Base-by-base conservation (phyloP, 164 flowering plant species). In the Pachysandra terminalis region DNA sequence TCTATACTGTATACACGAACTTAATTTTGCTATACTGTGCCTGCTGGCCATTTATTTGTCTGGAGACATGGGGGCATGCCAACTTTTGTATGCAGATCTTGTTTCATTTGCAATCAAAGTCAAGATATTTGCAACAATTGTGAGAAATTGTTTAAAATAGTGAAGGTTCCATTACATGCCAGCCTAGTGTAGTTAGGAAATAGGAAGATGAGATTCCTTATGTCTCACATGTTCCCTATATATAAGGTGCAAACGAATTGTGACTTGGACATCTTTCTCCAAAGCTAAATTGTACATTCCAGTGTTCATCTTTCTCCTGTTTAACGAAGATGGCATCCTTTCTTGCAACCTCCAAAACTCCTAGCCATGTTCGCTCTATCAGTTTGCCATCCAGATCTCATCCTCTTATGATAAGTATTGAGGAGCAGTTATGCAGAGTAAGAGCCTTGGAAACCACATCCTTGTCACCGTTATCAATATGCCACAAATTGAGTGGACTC, bases 351-450 rank as follows among this genome's bases (percentile, higher is more conserved):
- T 59, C 45, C 51, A 27, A 12, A 66, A 63, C 63, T 32, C 66
- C 32, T 37, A 63, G 28, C 40, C 64, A 66, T 17, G 59, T 59
- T 45, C 59, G 90, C 63, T 83, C 89, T 6, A 65, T 77, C 19
- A 81, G 86, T 67, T 77, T 81, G 65, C 87, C 85, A 52, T 54
- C 80, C 52, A 69, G 79, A 61, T 77, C 78, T 9, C 81, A 83
- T 66, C 86, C 85, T 2, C 73, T 28, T 59, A 69, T 74, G 24
- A 9, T 61, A 22, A 67, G n/a, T 41, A 48, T 75, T n/a, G 79
- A 82, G 54, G 68, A 75, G 21, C 75, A 79, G 75, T 75, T 86
- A 5, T 59, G 58, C 67, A 86, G 74, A 67, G 64, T 84, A 53
- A 73, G 73, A 67, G 19, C 71, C 37, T 59, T 37, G 63, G 78